Conservation (phyloP, 345 rosid genomes). For the Syzygium grande region DNA sequence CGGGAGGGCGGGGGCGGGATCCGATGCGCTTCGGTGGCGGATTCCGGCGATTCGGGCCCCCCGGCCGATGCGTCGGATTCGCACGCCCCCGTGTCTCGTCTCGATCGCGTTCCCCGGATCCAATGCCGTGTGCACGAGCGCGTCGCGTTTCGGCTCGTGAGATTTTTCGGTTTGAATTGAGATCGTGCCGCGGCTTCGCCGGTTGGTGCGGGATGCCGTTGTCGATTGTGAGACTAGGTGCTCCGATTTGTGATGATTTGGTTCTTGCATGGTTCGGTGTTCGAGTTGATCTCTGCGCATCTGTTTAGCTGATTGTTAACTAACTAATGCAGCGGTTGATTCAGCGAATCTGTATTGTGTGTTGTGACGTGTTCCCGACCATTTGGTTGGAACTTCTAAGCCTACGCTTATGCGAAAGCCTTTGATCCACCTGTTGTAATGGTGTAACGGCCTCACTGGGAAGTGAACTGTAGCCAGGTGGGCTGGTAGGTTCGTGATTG, state of each 20-base stretch:
- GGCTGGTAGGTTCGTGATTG: not conserved
- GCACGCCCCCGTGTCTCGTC: not conserved
- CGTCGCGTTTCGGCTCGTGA: no score
- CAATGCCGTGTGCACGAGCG: not conserved
- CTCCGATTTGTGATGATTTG: not conserved
- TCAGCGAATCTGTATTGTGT: no score
- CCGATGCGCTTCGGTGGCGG: not conserved
- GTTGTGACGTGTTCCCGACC: not conserved
- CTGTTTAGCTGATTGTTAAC: not conserved
- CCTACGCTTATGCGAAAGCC: no score
- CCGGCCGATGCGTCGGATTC: not conserved
- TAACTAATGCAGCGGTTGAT: not conserved
- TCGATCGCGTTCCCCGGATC: not conserved
- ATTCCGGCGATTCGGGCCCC: not conserved
- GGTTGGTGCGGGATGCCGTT: constrained; percentile 15
- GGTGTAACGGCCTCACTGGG: not conserved
- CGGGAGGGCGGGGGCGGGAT: not conserved
- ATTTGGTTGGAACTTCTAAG: not conserved
- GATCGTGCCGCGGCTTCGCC: not conserved
- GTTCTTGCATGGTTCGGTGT: not conserved
- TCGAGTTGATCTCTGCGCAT: not conserved
- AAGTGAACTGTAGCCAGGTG: not conserved
- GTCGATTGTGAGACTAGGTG: not conserved
- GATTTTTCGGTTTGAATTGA: not conserved
- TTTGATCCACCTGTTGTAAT: not conserved